Evolutionary conservation across 805 yeast genomes (phyloP).

Genomic region (Cyberlindnera euphorbiiphila): DNA sequence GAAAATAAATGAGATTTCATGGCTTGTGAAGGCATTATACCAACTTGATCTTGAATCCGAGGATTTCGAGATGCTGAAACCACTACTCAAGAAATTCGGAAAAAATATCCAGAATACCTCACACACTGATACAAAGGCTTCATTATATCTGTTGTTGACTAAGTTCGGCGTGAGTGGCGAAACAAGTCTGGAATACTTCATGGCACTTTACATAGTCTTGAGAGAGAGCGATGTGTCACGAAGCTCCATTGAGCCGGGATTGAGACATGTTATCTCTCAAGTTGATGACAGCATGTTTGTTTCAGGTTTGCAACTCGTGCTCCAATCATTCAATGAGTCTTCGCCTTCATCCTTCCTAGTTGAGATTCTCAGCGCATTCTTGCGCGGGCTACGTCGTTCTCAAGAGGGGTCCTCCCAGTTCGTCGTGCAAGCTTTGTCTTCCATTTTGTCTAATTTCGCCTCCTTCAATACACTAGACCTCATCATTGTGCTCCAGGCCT

Average conservation of each 20-base stretch:
- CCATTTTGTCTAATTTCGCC: conserved; percentile 3
- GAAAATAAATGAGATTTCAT: conserved; percentile 15
- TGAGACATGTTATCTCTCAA: conserved; percentile 16
- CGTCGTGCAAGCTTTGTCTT: conserved; percentile 20
- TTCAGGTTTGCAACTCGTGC: conserved; percentile 18
- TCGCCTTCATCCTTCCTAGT: conserved; percentile 13
- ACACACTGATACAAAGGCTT: conserved; percentile 19
- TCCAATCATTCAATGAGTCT: conserved; percentile 21
- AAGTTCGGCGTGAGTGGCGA: conserved; percentile 22
- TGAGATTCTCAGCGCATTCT: conserved; percentile 23
- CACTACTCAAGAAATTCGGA: conserved; percentile 14
- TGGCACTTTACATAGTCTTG: conserved; percentile 34
- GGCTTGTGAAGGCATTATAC: conserved; percentile 33
- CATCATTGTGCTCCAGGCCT: conserved; percentile 8
- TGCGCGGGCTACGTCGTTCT: conserved; percentile 11
- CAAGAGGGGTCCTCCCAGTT: conserved; percentile 6
- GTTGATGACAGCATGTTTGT: conserved; percentile 7
- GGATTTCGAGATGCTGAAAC: conserved; percentile 12
- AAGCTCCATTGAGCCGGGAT: conserved; percentile 20
- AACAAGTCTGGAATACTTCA: conserved; percentile 26
- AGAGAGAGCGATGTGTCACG: conserved; percentile 25
- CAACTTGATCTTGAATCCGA: conserved; percentile 13
- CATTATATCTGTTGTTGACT: conserved; percentile 29
- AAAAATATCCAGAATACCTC: conserved; percentile 9
- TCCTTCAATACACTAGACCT: conserved; percentile 2